phyloP scores from a whole-genome alignment of 2,329 filamentous ascomycete species.

The Amphichorda felina region DNA sequence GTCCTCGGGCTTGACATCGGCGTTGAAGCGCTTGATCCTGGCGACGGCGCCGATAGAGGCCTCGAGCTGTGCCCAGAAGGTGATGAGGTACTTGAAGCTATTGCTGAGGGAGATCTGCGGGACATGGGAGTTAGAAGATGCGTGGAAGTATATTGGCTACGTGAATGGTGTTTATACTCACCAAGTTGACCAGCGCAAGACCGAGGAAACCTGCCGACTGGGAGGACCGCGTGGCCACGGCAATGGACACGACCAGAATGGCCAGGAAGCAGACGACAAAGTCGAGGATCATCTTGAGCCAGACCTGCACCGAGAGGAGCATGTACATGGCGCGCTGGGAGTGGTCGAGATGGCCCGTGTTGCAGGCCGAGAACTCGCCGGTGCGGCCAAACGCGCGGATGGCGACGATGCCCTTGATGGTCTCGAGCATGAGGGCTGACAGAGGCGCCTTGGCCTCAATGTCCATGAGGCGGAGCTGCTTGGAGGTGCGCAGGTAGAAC shows the following conservation, averaged over 20 bases:
- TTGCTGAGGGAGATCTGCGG: slow-evolving; percentile 14
- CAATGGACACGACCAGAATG: slow-evolving; percentile 29
- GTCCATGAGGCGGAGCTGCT: slow-evolving; percentile 38
- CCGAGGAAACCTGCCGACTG: slow-evolving; percentile 18
- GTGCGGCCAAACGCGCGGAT: slow-evolving; percentile 31
- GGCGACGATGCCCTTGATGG: slow-evolving; percentile 30
- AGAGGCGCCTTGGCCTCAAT: slow-evolving; percentile 34
- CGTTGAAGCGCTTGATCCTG: slow-evolving; percentile 13
- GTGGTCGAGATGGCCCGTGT: slow-evolving; percentile 17
- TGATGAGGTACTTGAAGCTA: slow-evolving; percentile 12
- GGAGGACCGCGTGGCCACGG: slow-evolving; percentile 15
- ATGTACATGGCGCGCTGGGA: slow-evolving; percentile 38
- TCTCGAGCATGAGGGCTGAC: slow-evolving; percentile 38
- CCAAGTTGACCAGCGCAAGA: slow-evolving; percentile 12
- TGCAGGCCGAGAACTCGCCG: slow-evolving; percentile 21
- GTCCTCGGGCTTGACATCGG: slow-evolving; percentile 4
- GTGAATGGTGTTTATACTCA: no score
- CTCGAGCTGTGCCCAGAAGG: slow-evolving; percentile 18
- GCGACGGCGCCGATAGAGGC: slow-evolving; percentile 14
- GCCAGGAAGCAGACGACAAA: slow-evolving; percentile 34
- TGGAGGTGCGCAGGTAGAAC: slow-evolving; percentile 36
- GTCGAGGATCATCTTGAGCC: slow-evolving; percentile 34
- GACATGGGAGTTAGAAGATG: no score
- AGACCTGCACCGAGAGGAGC: slow-evolving; percentile 34
- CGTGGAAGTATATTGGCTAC: no score